Evolutionary conservation across 352 stramenopile species (phyloP), one percentile per base, ranked within the genome.

Genomic region (Phytophthora colocasiae): DNA sequence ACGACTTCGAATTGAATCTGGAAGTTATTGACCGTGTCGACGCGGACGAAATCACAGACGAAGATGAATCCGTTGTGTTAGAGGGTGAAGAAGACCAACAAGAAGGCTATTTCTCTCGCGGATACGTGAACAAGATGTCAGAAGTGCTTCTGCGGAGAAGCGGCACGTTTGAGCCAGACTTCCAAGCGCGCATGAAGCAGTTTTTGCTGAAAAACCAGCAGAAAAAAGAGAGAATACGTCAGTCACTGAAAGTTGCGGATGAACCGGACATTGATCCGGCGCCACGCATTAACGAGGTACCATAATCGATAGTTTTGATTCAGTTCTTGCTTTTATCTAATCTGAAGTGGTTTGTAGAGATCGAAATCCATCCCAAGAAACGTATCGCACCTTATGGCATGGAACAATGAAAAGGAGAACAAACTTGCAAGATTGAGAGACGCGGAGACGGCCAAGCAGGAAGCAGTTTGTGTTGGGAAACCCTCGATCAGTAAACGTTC

Each of bases 361-460:
- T 93, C 84, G 24, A 90, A 88, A 49, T 63, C 64, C 8, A 83
- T 93, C 15, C 49, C 76, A 34, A 69, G 84, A 49, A 81, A 70
- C 45, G 67, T 93, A 15, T 81, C 83, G 5, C 84, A 93, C 50
- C 63, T 93, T 14, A 64, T 90, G 46, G 75, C 73, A 29, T 93
- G 84, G 82, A 78, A 90, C 7, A 46, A 77, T 11, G 75, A 88
- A 40, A 89, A 89, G 47, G 60, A 87, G 48, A 77, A 57, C 44
- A 91, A 87, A 41, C 56, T 93, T 11, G 52, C 71, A 19, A 56
- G 79, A 8, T 52, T 91, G 58, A 66, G 80, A 7, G 66, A 75
- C 14, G 65, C 63, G 5, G 81, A 87, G 49, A 50, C 34, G 4
- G 61, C 64, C 1, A 72, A 67, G 1, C 63, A 82, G 44, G 41